Evolutionary conservation across 129 eudicot genomes (phyloP).

Genomic region (Calendula officinalis): DNA sequence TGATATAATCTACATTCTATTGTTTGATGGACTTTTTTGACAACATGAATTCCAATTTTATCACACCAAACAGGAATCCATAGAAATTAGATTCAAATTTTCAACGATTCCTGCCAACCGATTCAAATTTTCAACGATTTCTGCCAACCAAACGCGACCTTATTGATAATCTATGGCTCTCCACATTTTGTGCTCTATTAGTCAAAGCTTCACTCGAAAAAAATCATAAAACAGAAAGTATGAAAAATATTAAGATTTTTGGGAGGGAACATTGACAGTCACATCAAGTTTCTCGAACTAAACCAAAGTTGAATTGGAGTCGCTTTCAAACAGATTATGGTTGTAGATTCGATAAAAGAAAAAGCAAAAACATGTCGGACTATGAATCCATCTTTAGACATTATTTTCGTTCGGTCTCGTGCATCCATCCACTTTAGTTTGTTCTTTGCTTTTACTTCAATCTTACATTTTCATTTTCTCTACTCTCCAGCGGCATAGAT

Average conservation of each 20-base stretch:
- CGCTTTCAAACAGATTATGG: constrained; percentile 24
- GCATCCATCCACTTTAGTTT: constrained; percentile 14
- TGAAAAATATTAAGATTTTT: constrained; percentile 8
- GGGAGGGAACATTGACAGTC: constrained; percentile 15
- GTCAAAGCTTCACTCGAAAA: background rate
- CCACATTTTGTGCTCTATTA: too few relatives aligned
- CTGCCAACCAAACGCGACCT: too few relatives aligned
- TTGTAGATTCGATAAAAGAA: constrained; percentile 26
- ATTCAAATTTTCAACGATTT: too few relatives aligned
- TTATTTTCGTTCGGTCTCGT: constrained; percentile 22
- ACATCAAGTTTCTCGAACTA: constrained; percentile 27
- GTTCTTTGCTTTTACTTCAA: constrained; percentile 30
- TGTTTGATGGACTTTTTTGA: too few relatives aligned
- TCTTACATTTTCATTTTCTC: constrained; percentile 10
- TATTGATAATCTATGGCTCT: too few relatives aligned
- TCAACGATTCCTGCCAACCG: too few relatives aligned
- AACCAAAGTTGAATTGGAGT: constrained; percentile 28
- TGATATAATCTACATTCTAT: too few relatives aligned
- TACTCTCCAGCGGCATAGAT: background rate
- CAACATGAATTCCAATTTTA: too few relatives aligned
- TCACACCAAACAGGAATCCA: too few relatives aligned
- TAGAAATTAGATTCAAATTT: too few relatives aligned
- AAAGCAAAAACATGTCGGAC: constrained; percentile 29
- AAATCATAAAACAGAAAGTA: background rate
- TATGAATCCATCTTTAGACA: constrained; percentile 21